These are phyloP conservation scores for Aspergillus sp. DNA, from an alignment of 2,329 filamentous ascomycete genomes.

Conservation along the genomic window DNA sequence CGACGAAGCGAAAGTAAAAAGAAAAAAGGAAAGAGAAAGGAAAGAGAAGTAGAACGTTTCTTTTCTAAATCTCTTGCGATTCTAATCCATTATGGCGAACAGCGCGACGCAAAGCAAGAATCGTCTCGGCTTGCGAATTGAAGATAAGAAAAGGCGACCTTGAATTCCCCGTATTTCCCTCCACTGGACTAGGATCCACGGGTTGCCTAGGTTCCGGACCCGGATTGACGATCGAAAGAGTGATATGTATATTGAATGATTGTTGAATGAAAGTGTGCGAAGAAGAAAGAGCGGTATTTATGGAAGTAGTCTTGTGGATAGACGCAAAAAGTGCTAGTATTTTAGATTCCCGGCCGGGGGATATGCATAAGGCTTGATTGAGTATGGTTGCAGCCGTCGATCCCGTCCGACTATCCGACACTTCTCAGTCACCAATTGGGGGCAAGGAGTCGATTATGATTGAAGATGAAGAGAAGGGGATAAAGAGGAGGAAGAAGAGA, in stretches of 20 bases:
- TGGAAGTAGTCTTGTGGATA: too few species aligned
- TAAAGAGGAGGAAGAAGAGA: background rate
- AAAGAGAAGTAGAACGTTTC: background rate
- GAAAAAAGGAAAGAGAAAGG: constrained; percentile 2
- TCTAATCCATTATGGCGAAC: background rate
- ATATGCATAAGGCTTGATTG: too few species aligned
- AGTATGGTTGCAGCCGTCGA: too few species aligned
- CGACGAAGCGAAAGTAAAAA: constrained; percentile 1
- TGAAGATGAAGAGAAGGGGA: background rate
- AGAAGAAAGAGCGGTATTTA: too few species aligned
- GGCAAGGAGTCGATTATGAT: background rate
- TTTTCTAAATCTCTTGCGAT: background rate
- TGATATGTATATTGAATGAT: too few species aligned
- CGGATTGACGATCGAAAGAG: background rate
- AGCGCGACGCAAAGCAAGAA: background rate
- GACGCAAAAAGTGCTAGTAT: too few species aligned
- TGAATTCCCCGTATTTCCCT: background rate
- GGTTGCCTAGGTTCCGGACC: background rate
- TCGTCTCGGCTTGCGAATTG: background rate
- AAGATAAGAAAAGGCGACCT: background rate
- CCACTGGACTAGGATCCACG: background rate
- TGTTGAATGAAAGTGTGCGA: too few species aligned
- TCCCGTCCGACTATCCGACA: too few species aligned
- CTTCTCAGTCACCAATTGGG: background rate
- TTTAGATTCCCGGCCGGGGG: too few species aligned